Base-by-base conservation (phyloP, 1,284 basidiomycete genomes). In the Cutaneotrichosporon mucoides region DNA sequence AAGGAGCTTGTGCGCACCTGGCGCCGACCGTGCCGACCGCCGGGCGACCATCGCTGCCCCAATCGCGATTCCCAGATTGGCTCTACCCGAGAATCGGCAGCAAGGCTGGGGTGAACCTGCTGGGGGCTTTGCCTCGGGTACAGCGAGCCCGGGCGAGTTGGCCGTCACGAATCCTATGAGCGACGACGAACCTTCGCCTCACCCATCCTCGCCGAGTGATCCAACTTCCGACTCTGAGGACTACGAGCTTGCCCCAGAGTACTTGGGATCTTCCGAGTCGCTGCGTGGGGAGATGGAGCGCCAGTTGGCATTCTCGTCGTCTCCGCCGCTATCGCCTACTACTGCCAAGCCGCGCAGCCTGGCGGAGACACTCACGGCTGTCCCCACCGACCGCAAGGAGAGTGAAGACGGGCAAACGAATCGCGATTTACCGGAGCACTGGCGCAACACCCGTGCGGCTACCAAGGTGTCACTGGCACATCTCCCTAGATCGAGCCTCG, bases 371-470 rank as follows among this genome's bases (percentile, higher is more conserved):
- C 24, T 24, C 16, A 42, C 36, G 48, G 9, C 35, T 8, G 9
- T 15, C n/a, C 9, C 49, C 6, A 12, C 38, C 4, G 34, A 6
- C 37, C 40, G 34, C 41, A 50, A 40, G n/a, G 10, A 38, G 36
- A 12, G 45, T 12, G 33, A 41, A 24, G 54, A 42, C 43, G 11
- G 41, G 38, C 38, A 40, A 40, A 40, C 38, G 38, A 40, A 40
- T 45, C 11, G 13, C 36, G 66, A 70, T 44, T 52, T 66, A 55
- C 88, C 89, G 15, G 89, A 91, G 74, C 85, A 88, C 60, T 92
- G 90, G 90, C 81, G 88, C 73, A 86, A 86, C 75, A 92, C 90
- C 1, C 85, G 87, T 43, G 88, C 87, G 44, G 89, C 88, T 12
- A 87, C 88, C 65, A 86, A 89, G 12, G 90, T 92, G 13, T 90